Base-by-base conservation (phyloP, 768 basidiomycete genomes). In the Mycena polygramma region DNA sequence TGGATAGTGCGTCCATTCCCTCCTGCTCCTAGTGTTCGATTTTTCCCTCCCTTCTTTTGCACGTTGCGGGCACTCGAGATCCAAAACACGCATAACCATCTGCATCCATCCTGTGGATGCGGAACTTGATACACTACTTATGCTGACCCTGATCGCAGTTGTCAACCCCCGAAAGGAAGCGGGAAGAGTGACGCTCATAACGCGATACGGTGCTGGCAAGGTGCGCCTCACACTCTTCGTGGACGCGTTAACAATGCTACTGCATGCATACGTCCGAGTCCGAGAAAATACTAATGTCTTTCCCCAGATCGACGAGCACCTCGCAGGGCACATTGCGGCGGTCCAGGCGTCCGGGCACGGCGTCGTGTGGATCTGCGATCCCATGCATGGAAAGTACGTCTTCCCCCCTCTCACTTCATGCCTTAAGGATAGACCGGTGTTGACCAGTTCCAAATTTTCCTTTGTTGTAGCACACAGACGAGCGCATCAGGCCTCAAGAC, bases 361-460 rank as follows among this genome's bases (percentile, higher is more conserved):
- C 1, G 96, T 98, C 3, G 89, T 92, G 11, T 99, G 97, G 96
- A 88, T 97, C 58, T 97, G 94, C 76, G 98, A 99, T 81, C 96
- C 97, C 3, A 99, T 99, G 97, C 97, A 99, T 75, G 97, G 97
- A 83, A 98, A 98, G 95, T 96, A 77, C 75, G 94, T 86, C 9
- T 15, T 39, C n/a, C n/a, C 30, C 6, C 30, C 30, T 30, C 30
- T 30, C 30, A 15, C 2, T 10, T 4, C 15, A 41, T 11, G 8
- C 11, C 10, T 10, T 41, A n/a, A 14, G 13, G 1, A 15, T 37
- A 7, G 24, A 5, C 0, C 22, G 1, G 19, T 17, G 5, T 35
- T 30, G 46, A 20, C 39, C n/a, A n/a, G n/a, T n/a, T n/a, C 70
- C 35, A 19, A 39, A 57, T 20, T 39, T 37, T 15, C 4, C 2